phyloP scores from a whole-genome alignment of 1,284 basidiomycete genomes.

The Apiotrichum brassicae region DNA sequence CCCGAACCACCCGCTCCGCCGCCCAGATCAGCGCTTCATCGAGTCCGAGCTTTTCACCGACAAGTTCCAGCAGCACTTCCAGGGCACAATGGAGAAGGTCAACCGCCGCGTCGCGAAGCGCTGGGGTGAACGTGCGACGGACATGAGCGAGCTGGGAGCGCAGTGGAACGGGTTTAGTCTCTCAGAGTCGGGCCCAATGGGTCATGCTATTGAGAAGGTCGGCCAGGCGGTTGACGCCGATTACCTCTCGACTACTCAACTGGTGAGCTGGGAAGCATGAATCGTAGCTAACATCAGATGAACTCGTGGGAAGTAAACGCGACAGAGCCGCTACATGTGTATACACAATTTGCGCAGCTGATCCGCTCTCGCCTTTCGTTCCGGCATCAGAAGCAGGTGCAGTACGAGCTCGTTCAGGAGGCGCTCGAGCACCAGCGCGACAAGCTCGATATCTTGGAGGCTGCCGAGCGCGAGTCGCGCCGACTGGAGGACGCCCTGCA shows the following conservation, averaged over 20 bases:
- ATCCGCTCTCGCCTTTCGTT: conserved; percentile 91
- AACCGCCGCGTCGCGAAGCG: conserved; percentile 84
- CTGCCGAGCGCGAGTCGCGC: conserved; percentile 82
- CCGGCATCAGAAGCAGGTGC: conserved; percentile 96
- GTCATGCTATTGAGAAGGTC: conserved; percentile 44
- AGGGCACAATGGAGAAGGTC: conserved; percentile 90
- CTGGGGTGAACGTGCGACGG: conserved; percentile 87
- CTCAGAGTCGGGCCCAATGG: conserved; percentile 49
- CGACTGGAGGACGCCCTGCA: conserved; percentile 79
- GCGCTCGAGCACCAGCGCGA: conserved; percentile 78
- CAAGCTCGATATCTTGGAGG: conserved; percentile 82
- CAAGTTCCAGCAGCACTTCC: conserved; percentile 89
- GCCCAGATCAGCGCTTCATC: conserved; percentile 86
- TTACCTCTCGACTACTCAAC: conserved; percentile 81
- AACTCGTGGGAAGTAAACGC: conserved; percentile 88
- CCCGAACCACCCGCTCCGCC: conserved; percentile 72
- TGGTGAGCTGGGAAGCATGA: conserved; percentile 53
- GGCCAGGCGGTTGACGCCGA: conserved; percentile 94
- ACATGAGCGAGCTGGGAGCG: conserved; percentile 91
- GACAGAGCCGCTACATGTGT: conserved; percentile 93
- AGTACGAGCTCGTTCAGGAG: conserved; percentile 95
- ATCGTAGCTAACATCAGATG: conserved; percentile 53
- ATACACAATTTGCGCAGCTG: conserved; percentile 87
- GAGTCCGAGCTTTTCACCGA: conserved; percentile 96
- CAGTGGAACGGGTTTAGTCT: conserved; percentile 93